Base-by-base conservation (phyloP, 257 asterid species). In the Scutellaria baicalensis region DNA sequence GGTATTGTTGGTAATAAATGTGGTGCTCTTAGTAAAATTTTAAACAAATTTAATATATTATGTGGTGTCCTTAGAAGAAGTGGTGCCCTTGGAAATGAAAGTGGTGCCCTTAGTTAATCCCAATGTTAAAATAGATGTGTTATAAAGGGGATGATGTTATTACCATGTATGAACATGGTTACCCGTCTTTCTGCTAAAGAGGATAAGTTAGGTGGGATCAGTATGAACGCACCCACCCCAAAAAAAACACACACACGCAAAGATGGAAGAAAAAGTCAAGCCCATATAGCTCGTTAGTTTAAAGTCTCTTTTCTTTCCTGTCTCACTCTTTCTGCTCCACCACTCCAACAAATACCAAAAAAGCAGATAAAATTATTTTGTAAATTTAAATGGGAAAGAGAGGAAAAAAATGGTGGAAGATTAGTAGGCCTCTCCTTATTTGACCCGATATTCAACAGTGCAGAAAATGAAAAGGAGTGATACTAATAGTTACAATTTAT, bases 401-500 rank as follows among this genome's bases (percentile, higher is more conserved):
- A 52, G 12, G 7, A 18, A 42, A 18, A 9, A 43, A 13, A 59
- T 45, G 39, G 64, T 17, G 66, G 52, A 35, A 69, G 59, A 62
- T 44, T 76, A 45, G 9, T 43, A 36, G 71, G 67, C 63, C 63
- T 52, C 38, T n/a, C 49, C 66, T 52, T 68, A 47, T 61, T 60
- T 63, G 77, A 61, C 72, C 45, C 71, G 43, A 60, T 45, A 56
- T 33, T 69, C 68, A 68, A 60, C 72, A 50, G 57, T 35, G 23
- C 45, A 14, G 9, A 18, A 14, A 39, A 50, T 39, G 48, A 36
- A 27, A 58, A 58, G 35, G 27, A 14, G 27, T 20, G 23, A 9
- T 51, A 21, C 55, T 8, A 9, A 27, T 27, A 27, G 33, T 27
- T 27, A 27, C 33, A 27, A 27, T 27, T 27, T 27, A 27, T 38